Evolutionary conservation across 345 rosid species (phyloP).

Genomic region (Citrus australasica): DNA sequence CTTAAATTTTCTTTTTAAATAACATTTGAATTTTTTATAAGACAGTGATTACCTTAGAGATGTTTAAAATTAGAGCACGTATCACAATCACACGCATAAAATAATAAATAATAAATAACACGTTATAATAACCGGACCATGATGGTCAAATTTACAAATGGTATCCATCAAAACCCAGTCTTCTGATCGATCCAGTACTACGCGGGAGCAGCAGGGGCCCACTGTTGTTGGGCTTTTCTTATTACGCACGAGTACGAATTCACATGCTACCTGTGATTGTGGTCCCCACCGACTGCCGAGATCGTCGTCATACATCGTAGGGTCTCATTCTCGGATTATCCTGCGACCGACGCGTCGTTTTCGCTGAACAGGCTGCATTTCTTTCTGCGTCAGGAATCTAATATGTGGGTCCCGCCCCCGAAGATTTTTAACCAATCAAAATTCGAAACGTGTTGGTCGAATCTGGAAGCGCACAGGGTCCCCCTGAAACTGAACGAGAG

Average conservation of each 20-base stretch:
- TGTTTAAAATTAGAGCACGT: accelerated
- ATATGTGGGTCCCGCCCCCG: not conserved
- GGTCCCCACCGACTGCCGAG: not conserved
- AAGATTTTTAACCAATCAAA: not conserved
- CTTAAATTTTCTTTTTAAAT: too few relatives aligned
- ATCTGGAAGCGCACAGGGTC: not conserved
- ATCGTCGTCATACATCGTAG: not conserved
- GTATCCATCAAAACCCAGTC: too few relatives aligned
- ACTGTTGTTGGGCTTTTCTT: not conserved
- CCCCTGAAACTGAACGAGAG: not conserved
- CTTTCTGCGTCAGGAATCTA: constrained; percentile 18
- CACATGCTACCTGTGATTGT: too few relatives aligned
- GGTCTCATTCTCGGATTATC: constrained; percentile 13
- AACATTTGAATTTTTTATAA: too few relatives aligned
- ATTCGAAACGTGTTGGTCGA: constrained; percentile 6
- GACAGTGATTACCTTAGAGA: accelerated
- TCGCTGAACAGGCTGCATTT: constrained; percentile 26
- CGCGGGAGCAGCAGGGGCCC: not conserved
- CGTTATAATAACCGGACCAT: too few relatives aligned
- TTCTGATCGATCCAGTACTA: not conserved
- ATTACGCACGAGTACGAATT: not conserved
- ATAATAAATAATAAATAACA: too few relatives aligned
- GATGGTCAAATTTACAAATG: too few relatives aligned
- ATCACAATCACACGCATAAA: accelerated
- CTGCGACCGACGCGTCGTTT: constrained; percentile 40